These are phyloP conservation scores for Ustilago xerochloae DNA, from an alignment of 1,284 basidiomycete species.

Conservation along the genomic window DNA sequence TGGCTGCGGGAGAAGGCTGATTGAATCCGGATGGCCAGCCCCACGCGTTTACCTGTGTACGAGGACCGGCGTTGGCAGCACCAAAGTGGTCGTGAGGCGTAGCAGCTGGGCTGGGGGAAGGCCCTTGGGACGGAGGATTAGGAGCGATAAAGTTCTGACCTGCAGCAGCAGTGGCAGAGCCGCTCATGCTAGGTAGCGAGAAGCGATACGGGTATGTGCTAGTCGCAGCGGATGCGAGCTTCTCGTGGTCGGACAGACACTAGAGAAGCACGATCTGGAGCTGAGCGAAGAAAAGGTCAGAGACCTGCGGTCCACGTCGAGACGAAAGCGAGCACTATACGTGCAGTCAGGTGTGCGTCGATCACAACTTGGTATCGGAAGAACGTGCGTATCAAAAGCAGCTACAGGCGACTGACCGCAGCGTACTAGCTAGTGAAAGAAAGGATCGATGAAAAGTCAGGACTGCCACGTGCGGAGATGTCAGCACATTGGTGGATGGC, in stretches of 20 bases:
- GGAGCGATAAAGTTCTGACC: conserved; percentile 33
- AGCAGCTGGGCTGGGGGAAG: conserved; percentile 22
- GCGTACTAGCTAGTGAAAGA: conserved; percentile 1
- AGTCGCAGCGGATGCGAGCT: conserved; percentile 14
- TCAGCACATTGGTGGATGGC: conserved; percentile 4
- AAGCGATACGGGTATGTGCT: neutral
- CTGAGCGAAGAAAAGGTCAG: neutral
- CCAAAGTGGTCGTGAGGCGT: conserved; percentile 25
- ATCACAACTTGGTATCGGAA: neutral
- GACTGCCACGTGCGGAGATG: conserved; percentile 1
- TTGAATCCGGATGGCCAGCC: conserved; percentile 53
- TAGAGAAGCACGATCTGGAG: conserved; percentile 5
- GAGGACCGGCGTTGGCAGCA: conserved; percentile 10
- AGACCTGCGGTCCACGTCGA: neutral
- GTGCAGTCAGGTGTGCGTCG: no score
- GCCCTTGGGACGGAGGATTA: conserved; percentile 22
- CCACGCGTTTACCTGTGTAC: conserved; percentile 53
- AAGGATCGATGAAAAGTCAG: neutral
- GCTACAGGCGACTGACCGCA: neutral
- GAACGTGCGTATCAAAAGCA: neutral
- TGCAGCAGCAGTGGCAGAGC: conserved; percentile 44
- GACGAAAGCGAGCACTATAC: neutral
- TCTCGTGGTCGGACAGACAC: conserved; percentile 1
- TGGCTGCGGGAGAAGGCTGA: conserved; percentile 31
- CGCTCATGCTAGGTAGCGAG: conserved; percentile 46